Conservation (phyloP, 1,284 basidiomycete genomes). For the Cryptococcus sp. region DNA sequence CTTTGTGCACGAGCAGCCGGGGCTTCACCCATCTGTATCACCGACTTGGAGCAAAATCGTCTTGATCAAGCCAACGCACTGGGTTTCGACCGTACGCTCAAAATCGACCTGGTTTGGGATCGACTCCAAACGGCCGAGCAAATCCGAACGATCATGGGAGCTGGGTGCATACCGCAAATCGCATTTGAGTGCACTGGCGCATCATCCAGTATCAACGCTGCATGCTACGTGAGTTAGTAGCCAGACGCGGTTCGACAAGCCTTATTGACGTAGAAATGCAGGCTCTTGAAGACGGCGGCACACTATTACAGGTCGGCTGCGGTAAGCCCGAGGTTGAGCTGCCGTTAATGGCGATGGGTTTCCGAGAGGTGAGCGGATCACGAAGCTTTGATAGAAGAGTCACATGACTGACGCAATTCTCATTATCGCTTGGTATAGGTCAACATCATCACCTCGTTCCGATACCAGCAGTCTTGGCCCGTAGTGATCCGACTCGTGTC, state of each 20-base stretch:
- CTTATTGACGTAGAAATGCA: slow-evolving; percentile 5
- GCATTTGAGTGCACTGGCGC: slow-evolving; percentile 53
- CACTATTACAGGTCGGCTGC: slow-evolving; percentile 32
- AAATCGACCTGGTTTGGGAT: slow-evolving; percentile 30
- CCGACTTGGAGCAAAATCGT: slow-evolving; percentile 51
- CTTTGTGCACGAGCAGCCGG: slow-evolving; percentile 54
- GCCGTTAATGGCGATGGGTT: slow-evolving; percentile 40
- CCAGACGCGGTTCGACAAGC: background rate
- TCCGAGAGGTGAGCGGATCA: slow-evolving; percentile 24
- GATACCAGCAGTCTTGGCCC: slow-evolving; percentile 51
- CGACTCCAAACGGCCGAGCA: slow-evolving; percentile 27
- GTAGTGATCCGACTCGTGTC: slow-evolving; percentile 49
- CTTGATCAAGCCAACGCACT: slow-evolving; percentile 47
- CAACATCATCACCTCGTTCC: slow-evolving; percentile 45
- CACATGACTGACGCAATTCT: background rate
- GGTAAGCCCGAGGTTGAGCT: slow-evolving; percentile 29
- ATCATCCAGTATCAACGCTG: slow-evolving; percentile 43
- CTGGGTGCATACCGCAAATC: slow-evolving; percentile 30
- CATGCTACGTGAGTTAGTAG: slow-evolving; percentile 31
- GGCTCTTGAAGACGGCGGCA: slow-evolving; percentile 37
- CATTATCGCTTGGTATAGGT: slow-evolving; percentile 10
- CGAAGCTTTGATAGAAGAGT: background rate
- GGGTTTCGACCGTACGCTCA: slow-evolving; percentile 42
- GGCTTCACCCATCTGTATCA: slow-evolving; percentile 52
- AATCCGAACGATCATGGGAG: slow-evolving; percentile 28